These are phyloP conservation scores for Purpureocillium takamizusanense DNA, from an alignment of 2,329 filamentous ascomycete genomes.

Conservation along the genomic window DNA sequence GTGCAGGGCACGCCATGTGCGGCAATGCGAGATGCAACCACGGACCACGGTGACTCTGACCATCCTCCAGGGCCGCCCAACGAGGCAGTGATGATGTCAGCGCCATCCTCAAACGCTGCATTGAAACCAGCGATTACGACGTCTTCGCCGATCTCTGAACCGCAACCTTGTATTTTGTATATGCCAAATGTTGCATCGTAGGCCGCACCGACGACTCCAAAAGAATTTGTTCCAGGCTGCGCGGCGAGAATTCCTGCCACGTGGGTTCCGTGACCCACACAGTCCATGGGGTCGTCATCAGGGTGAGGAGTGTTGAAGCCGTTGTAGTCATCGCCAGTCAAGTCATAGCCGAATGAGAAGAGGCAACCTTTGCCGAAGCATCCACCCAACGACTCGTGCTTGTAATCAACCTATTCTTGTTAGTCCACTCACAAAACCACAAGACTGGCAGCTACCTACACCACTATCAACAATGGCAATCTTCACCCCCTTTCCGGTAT, in stretches of 20 bases:
- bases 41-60: constrained; percentile 40
- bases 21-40: constrained; percentile 40
- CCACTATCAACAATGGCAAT: constrained; percentile 45
- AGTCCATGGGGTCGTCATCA: constrained; percentile 44
- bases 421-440: no score
- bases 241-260: constrained; percentile 55
- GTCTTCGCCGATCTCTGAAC: constrained; percentile 40
- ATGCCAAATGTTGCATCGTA: constrained; percentile 45
- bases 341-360: constrained; percentile 46
- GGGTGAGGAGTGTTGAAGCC: constrained; percentile 30
- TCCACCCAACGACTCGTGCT: constrained; percentile 52
- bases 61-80: constrained; percentile 41
- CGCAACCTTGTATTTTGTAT: constrained; percentile 49
- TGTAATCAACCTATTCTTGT: constrained; percentile 43
- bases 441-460: constrained; percentile 24
- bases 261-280: constrained; percentile 50
- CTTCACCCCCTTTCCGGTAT: constrained; percentile 41
- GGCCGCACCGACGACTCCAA: constrained; percentile 48
- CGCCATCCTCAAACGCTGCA: constrained; percentile 48
- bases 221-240: constrained; percentile 31
- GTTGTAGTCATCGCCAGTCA: constrained; percentile 48
- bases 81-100: constrained; percentile 46
- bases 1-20: constrained; percentile 42
- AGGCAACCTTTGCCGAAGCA: constrained; percentile 52
- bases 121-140: constrained; percentile 50